These are phyloP conservation scores for Suhomyces kilbournensis DNA, from an alignment of 805 yeast genomes.

Conservation along the genomic window DNA sequence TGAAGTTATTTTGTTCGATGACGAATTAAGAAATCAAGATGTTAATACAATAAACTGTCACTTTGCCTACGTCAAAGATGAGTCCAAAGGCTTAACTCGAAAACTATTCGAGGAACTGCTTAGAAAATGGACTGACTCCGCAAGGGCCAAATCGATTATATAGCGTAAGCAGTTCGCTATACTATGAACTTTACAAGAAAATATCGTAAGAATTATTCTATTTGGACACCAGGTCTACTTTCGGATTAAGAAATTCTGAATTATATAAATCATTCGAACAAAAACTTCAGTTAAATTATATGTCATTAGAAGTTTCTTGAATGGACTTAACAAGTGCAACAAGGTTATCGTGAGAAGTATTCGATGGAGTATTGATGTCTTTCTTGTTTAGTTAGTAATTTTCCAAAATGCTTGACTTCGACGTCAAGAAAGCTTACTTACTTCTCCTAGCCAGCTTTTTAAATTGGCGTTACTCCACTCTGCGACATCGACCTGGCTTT, in stretches of 20 bases:
- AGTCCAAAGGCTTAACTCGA: conserved; percentile 55
- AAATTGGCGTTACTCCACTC: conserved; percentile 37
- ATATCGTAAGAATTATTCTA: background rate
- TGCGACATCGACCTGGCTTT: conserved; percentile 25
- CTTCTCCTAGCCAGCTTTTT: conserved; percentile 36
- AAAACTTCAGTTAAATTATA: conserved; percentile 14
- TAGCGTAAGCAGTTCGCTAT: background rate
- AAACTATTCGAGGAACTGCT: conserved; percentile 48
- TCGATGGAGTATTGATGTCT: conserved; percentile 45
- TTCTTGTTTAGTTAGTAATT: conserved; percentile 33
- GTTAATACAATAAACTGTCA: conserved; percentile 69
- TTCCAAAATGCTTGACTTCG: background rate
- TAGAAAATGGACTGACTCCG: conserved; percentile 25
- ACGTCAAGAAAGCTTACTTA: conserved; percentile 22
- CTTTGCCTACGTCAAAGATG: conserved; percentile 62
- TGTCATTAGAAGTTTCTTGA: conserved; percentile 25
- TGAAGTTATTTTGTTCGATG: conserved; percentile 60
- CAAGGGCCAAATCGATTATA: background rate
- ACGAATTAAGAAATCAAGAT: conserved; percentile 74
- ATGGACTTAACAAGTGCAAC: conserved; percentile 46
- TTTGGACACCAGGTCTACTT: background rate
- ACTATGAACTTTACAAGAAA: background rate
- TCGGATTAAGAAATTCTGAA: background rate
- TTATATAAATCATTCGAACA: conserved; percentile 3
- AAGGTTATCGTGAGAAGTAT: conserved; percentile 46